Base-by-base conservation (phyloP, 108 stramenopile species). In the Nitzschia palea region DNA sequence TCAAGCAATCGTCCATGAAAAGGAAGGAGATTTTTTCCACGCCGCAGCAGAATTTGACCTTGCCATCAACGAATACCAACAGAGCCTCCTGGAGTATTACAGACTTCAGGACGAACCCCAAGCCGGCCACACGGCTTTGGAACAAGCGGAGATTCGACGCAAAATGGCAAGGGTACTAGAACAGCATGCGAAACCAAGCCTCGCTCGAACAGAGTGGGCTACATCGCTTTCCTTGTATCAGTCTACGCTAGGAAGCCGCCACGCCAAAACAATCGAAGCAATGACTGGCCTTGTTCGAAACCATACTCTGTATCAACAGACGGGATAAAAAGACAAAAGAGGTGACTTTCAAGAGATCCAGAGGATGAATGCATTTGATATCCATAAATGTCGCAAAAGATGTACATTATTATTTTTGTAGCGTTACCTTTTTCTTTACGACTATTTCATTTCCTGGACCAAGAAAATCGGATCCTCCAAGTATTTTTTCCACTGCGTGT, bases 381-480 rank as follows among this genome's bases (percentile, higher is more conserved):
- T n/a, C n/a, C n/a, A n/a, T n/a, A n/a, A n/a, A n/a, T n/a, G n/a
- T n/a, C n/a, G n/a, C n/a, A n/a, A n/a, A n/a, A n/a, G n/a, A n/a
- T n/a, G n/a, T n/a, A n/a, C 47, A n/a, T 48, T 48, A 31, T 56
- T 2, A 34, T 33, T 44, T 8, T 14, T 56, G 32, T 56, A 33
- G 28, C 20, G 0, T 26, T 52, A 15, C 33, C 27, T 32, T 56
- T 56, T 56, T 32, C n/a, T 51, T 18, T n/a, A n/a, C n/a, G n/a
- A 23, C 56, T 74, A 93, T 71, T 84, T 83, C 83, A 89, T 78
- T 28, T 76, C 74, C 56, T 83, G 67, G 54, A 89, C 57, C 78
- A 93, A 80, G 25, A 72, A 59, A 55, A 79, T 58, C 12, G 91
- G 91, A 56, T 85, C 86, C 67, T 93, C 85, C 60, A 84, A 55